These are phyloP conservation scores for Fusarium piperis DNA, from an alignment of 2,329 filamentous ascomycete genomes.

Conservation along the genomic window DNA sequence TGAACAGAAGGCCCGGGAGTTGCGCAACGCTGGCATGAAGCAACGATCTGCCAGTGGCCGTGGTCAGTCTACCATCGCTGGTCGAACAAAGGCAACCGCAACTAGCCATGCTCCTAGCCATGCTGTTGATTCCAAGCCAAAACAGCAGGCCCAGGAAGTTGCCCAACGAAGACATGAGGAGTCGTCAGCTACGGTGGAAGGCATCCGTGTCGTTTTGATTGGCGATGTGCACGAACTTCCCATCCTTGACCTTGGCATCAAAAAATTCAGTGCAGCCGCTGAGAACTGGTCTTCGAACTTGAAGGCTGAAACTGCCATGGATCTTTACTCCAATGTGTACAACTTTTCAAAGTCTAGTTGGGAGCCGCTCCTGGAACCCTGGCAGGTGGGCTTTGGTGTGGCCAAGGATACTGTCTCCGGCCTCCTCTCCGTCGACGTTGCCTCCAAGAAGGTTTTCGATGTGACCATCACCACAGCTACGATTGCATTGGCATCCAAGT, in stretches of 20 bases:
- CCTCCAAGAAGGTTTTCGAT: slow-evolving; percentile 90
- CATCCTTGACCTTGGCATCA: slow-evolving; percentile 92
- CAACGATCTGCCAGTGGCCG: slow-evolving; percentile 66
- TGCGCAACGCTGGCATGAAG: slow-evolving; percentile 60
- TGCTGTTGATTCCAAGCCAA: slow-evolving; percentile 34
- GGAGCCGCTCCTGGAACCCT: slow-evolving; percentile 96
- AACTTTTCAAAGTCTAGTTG: slow-evolving; percentile 99
- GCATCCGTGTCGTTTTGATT: slow-evolving; percentile 91
- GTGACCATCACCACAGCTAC: slow-evolving; percentile 92
- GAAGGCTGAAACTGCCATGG: slow-evolving; percentile 87
- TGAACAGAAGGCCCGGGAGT: slow-evolving; percentile 66
- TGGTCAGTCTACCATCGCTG: slow-evolving; percentile 60
- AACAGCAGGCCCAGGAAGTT: slow-evolving; percentile 21
- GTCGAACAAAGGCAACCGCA: slow-evolving; percentile 51
- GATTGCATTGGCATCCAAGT: slow-evolving; percentile 92
- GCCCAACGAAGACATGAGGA: slow-evolving; percentile 67
- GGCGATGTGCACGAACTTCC: slow-evolving; percentile 96
- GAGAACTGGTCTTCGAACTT: slow-evolving; percentile 91
- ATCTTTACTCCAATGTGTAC: slow-evolving; percentile 96
- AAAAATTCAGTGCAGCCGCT: slow-evolving; percentile 85
- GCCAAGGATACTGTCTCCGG: slow-evolving; percentile 80
- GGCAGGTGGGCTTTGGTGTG: slow-evolving; percentile 92
- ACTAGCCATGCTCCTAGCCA: slow-evolving; percentile 43
- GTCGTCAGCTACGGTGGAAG: slow-evolving; percentile 85
- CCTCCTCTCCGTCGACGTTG: slow-evolving; percentile 82